Conservation (phyloP, 1,139 yeast genomes). For the Hansenula lynferdii region DNA sequence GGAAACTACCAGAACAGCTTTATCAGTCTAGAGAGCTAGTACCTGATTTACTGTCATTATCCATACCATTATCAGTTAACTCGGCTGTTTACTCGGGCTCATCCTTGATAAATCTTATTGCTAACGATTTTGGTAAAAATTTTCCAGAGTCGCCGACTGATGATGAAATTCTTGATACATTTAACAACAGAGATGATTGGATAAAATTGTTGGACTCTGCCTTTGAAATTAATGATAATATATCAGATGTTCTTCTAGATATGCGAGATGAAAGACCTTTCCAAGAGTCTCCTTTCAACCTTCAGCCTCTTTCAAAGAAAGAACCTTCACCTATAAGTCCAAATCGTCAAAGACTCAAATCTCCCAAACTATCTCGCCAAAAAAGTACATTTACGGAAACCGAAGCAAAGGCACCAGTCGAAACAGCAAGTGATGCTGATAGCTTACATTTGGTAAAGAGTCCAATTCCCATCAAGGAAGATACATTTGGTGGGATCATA, state of each 20-base stretch:
- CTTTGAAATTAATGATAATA: constrained; percentile 15
- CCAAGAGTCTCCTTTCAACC: neutral
- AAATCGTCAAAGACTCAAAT: neutral
- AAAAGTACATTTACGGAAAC: too few relatives aligned
- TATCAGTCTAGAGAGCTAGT: too few relatives aligned
- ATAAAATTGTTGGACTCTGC: constrained; percentile 14
- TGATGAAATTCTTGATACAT: neutral
- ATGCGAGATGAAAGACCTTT: neutral
- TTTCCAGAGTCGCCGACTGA: constrained; percentile 2
- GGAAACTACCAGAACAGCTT: too few relatives aligned
- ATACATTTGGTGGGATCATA: too few relatives aligned
- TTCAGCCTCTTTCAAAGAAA: neutral
- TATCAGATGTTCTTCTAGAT: constrained; percentile 5
- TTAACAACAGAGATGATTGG: constrained; percentile 14
- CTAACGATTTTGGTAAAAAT: constrained; percentile 3
- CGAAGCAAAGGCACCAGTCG: too few relatives aligned
- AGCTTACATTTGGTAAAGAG: too few relatives aligned
- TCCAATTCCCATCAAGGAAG: too few relatives aligned
- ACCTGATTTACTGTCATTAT: too few relatives aligned
- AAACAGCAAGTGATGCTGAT: too few relatives aligned
- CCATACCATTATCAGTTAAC: neutral
- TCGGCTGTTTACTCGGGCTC: constrained; percentile 3
- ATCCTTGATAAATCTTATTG: constrained; percentile 7
- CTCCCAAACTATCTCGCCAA: too few relatives aligned
- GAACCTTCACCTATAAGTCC: neutral